Conservation (phyloP, 768 basidiomycete species). For the Antrodiella citrinella region DNA sequence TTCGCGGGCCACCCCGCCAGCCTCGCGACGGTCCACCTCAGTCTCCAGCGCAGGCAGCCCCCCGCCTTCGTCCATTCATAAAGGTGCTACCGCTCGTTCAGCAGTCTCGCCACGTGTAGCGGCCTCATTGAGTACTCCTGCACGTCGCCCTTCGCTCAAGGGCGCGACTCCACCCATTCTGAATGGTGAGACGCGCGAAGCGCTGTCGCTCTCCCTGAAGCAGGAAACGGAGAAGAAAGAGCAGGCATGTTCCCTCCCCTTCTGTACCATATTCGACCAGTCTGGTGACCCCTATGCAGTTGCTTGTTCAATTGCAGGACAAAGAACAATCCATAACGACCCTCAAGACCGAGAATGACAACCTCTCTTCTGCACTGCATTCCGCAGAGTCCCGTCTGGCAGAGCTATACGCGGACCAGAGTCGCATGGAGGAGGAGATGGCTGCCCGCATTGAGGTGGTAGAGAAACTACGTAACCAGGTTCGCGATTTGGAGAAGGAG, state of each 20-base stretch:
- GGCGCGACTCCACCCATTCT: conserved; percentile 27
- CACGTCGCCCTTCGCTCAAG: conserved; percentile 47
- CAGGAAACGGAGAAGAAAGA: conserved; percentile 79
- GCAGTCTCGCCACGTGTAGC: conserved; percentile 50
- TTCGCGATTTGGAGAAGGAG: conserved; percentile 84
- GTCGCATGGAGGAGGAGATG: conserved; percentile 74
- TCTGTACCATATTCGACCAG: conserved; percentile 4
- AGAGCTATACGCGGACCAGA: conserved; percentile 77
- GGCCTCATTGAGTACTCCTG: conserved; percentile 37
- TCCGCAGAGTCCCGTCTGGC: conserved; percentile 64
- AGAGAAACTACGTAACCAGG: conserved; percentile 73
- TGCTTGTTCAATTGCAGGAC: conserved; percentile 69
- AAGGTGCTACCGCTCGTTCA: conserved; percentile 57
- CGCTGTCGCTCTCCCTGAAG: conserved; percentile 55
- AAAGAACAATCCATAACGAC: conserved; percentile 62
- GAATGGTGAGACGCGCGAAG: conserved; percentile 45
- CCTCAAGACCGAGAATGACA: conserved; percentile 58
- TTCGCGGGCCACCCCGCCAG: conserved; percentile 35
- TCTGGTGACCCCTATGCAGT: conserved; percentile 32
- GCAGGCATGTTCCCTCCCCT: conserved; percentile 38
- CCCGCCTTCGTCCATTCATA: conserved; percentile 37
- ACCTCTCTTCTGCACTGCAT: conserved; percentile 54
- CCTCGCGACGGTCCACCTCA: conserved; percentile 37
- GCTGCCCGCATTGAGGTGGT: conserved; percentile 74
- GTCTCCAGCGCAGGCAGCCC: conserved; percentile 32